Evolutionary conservation across 495 filamentous ascomycete species (phyloP), one percentile per base, ranked within the genome.

Genomic region (Penicillium malachiteum): DNA sequence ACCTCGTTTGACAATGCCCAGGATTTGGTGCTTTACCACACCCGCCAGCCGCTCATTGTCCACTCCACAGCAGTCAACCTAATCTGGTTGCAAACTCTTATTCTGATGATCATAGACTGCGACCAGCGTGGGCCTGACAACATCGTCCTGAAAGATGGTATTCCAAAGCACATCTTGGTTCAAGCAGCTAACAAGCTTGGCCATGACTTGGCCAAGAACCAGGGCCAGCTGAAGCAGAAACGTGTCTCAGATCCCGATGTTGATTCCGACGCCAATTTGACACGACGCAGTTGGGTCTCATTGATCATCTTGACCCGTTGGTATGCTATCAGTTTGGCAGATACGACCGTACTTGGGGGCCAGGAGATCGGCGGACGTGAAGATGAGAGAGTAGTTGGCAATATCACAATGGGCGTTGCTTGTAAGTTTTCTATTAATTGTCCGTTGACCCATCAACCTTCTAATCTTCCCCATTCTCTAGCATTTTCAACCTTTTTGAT

Each of bases 271-370:
- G 84, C 87, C 48, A 85, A 85, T 31, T 77, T 93, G 26, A 81
- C 80, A 3, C 72, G 89, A 52, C 82, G 89, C 37, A 82, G 82
- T 45, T 96, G 89, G 88, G 89, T 87, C 71, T 80, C 84, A 1
- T 68, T 94, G 50, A 78, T 87, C 44, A 83, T 89, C 61, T 71
- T 96, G 54, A 85, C 90, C 52, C 82, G 89, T 31, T 93, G 86
- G 85, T 84, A 91, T 63, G 83, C 88, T 13, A 78, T 86, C 39
- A 86, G 84, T 60, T 86, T 82, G 1, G 83, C 83, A 10, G 84
- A 92, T 51, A 75, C 78, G 30, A 85, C 74, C 57, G 77, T 87
- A 11, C 74, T 87, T 14, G 67, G 18, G 7, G 39, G 60, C 7
- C 62, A 71, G 34, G 74, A 77, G 50, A 73, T 78, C 44, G 72